phyloP scores from a whole-genome alignment of 495 filamentous ascomycete species.

The Tuber magnatum region DNA sequence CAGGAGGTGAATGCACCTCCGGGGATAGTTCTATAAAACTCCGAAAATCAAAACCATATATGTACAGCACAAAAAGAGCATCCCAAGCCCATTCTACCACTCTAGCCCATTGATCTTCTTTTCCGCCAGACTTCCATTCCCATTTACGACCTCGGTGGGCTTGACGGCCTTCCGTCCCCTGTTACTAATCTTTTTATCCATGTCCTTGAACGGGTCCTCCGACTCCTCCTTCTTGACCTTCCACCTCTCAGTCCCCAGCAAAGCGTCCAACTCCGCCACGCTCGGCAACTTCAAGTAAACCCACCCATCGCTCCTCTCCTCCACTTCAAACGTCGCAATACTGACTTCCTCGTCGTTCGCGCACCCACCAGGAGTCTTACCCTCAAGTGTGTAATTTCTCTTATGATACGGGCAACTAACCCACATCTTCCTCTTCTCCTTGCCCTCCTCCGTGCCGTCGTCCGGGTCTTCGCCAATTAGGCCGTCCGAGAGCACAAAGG shows the following conservation, averaged over 20 bases:
- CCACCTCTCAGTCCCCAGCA: constrained; percentile 76
- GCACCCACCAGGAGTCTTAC: constrained; percentile 62
- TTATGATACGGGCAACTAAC: constrained; percentile 91
- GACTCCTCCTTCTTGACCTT: constrained; percentile 70
- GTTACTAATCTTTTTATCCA: constrained; percentile 45
- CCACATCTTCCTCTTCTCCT: constrained; percentile 46
- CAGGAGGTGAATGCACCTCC: not conserved
- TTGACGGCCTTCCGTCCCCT: constrained; percentile 53
- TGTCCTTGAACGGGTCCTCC: constrained; percentile 22
- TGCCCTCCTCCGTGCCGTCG: constrained; percentile 19
- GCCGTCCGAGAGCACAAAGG: constrained; percentile 82
- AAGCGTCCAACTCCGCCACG: constrained; percentile 73
- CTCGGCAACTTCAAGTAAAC: constrained; percentile 82
- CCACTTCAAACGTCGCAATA: constrained; percentile 78
- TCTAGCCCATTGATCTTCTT: not conserved
- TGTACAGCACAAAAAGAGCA: not conserved
- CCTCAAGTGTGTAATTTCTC: constrained; percentile 75
- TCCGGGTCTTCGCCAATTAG: constrained; percentile 65
- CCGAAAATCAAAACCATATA: not conserved
- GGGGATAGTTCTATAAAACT: not conserved
- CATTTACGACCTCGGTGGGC: constrained; percentile 10
- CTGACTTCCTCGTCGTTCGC: constrained; percentile 68
- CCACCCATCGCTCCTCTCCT: constrained; percentile 70
- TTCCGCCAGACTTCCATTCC: not conserved
- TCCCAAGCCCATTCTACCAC: not conserved